Evolutionary conservation across 768 basidiomycete species (phyloP), one percentile per base, ranked within the genome.

Genomic region (Termitomyces sp.): DNA sequence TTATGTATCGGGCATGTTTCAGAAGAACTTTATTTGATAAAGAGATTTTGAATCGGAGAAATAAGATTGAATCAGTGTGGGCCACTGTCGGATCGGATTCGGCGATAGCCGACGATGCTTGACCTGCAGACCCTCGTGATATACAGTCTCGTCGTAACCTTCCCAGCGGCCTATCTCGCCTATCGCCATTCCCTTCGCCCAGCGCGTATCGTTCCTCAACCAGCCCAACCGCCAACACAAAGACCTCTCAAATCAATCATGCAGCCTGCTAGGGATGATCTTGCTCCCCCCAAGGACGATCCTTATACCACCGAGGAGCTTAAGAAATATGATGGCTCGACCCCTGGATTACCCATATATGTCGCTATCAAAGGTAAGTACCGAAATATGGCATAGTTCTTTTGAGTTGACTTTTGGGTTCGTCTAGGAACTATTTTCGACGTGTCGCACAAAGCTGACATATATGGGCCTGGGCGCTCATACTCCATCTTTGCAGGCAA

Each of bases 401-500:
- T 17, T 12, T 52, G 20, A 46, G 9, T 34, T 49, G 54, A 49
- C 10, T 46, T 40, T 25, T 11, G 62, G 32, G 25, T 57, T 61
- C n/a, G 9, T 15, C n/a, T 29, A 92, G 92, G 95, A 51, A 89
- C 87, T 1, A 82, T 98, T 9, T 98, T 97, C 74, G 95, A 98
- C 72, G 96, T 99, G 9, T 78, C 89, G 0, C 77, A 78, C 61
- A 98, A 96, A 73, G 76, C 76, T 36, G 94, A 97, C 63, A 90
- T 95, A 66, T 99, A 99, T 68, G 96, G 96, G 2, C 79, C 83
- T 2, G 93, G 92, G 3, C 78, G 79, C 31, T 86, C 89, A 4
- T 94, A 95, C 74, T 82, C 85, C 65, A 74, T 96, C 25, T 98
- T 98, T 72, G 93, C 95, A 37, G 96, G 95, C 49, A 96, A 92